Evolutionary conservation across 1,284 basidiomycete species (phyloP), one percentile per base, ranked within the genome.

Genomic region (Athelia sp.): DNA sequence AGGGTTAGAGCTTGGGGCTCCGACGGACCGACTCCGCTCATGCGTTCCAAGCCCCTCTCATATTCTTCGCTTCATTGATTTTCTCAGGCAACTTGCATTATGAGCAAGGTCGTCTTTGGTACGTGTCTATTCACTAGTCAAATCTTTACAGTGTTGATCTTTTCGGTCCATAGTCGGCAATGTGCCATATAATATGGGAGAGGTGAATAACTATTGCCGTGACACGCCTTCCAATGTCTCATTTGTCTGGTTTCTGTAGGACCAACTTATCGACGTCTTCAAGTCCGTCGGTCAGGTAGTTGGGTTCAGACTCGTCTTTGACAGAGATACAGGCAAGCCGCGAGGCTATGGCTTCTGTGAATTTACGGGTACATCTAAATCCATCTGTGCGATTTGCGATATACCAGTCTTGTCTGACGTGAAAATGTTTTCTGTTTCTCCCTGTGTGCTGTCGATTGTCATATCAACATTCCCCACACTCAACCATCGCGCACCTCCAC

Each of bases 321-420:
- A 99, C 73, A 78, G 92, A 58, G 90, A 93, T 52, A 97, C 94
- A 17, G 94, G 95, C 50, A 93, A 96, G 67, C 91, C 94, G 45
- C 93, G 92, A 70, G 96, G 97, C 14, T 99, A 97, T 65, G 96
- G 95, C 13, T 98, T 98, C 65, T 95, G 94, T 73, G 93, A 97
- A 78, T 98, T 93, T 66, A 86, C 90, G 60, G 93, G 93, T 94
- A 77, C 68, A 81, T 75, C 58, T 63, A 62, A 69, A 64, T 63
- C 60, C 66, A 68, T 50, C 46, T 48, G 51, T 51, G 49, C 56
- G 56, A 59, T 64, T 52, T 62, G 58, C 51, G 49, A 51, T 54
- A 53, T 51, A 46, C 53, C 61, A 55, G 56, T 54, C 50, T 53
- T 60, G 65, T 75, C 71, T 72, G 66, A 76, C 70, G 59, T 60